Conservation (phyloP, 352 stramenopile genomes). For the Lagenidium giganteum region DNA sequence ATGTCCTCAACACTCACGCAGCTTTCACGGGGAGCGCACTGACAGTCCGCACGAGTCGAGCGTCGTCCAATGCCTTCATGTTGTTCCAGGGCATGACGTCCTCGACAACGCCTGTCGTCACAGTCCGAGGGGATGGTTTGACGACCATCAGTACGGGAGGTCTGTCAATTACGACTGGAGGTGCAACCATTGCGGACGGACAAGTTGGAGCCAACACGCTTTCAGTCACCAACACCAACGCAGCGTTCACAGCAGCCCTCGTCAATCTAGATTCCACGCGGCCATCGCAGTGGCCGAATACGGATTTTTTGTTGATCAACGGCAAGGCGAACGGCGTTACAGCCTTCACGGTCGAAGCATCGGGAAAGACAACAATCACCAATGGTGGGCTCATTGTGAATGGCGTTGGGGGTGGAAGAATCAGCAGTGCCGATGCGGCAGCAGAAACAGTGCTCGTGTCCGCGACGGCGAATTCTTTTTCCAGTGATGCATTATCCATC, state of each 20-base stretch:
- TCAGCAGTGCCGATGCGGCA: conserved; percentile 20
- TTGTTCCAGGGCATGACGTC: conserved; percentile 32
- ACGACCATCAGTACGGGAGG: conserved; percentile 41
- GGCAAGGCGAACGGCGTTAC: conserved; percentile 14
- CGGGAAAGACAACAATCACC: conserved; percentile 38
- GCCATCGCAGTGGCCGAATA: conserved; percentile 17
- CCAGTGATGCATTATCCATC: conserved; percentile 30
- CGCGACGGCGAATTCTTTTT: conserved; percentile 19
- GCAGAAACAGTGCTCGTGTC: conserved; percentile 26
- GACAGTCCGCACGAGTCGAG: conserved; percentile 21
- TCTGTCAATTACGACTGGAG: conserved; percentile 26
- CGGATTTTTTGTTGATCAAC: conserved; percentile 39
- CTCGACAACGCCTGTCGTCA: conserved; percentile 22
- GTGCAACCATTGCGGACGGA: conserved; percentile 32
- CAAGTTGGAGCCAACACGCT: conserved; percentile 12
- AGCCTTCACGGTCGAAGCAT: conserved; percentile 42
- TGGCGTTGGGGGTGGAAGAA: conserved; percentile 22
- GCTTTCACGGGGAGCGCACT: conserved; percentile 29
- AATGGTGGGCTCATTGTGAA: conserved; percentile 36
- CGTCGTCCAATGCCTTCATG: conserved; percentile 25
- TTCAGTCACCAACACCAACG: conserved; percentile 21
- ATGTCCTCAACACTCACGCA: conserved; percentile 30
- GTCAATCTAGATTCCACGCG: conserved; percentile 19
- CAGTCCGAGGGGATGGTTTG: conserved; percentile 38
- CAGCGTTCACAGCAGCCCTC: conserved; percentile 20